Conservation (phyloP, 1,284 basidiomycete species). For the Ustilago sp. region DNA sequence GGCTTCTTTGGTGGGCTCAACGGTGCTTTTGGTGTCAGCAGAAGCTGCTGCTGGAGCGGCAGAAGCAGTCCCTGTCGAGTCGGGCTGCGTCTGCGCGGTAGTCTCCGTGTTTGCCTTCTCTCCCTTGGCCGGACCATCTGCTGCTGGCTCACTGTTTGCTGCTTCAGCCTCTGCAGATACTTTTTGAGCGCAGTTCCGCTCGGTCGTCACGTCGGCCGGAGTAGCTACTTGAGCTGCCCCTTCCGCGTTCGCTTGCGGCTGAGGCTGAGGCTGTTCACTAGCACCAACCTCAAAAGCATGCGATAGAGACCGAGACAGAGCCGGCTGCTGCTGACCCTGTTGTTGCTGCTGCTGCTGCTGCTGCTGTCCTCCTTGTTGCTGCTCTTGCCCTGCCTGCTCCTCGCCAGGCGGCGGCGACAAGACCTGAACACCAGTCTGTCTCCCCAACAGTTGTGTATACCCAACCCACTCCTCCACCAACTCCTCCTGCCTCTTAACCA, state of each 20-base stretch:
- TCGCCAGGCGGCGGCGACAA: constrained; percentile 10
- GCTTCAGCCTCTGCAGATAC: neutral
- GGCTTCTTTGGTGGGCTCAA: neutral
- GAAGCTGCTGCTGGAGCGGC: neutral
- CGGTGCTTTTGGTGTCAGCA: neutral
- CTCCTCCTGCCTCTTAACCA: constrained; percentile 84
- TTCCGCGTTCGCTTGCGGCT: neutral
- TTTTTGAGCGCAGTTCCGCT: neutral
- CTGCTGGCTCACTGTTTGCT: neutral
- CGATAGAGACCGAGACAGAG: constrained; percentile 6
- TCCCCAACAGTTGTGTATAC: constrained; percentile 53
- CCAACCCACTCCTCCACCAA: constrained; percentile 71
- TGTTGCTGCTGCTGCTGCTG: neutral
- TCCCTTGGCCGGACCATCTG: neutral
- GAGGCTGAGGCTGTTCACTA: neutral
- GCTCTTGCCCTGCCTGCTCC: neutral
- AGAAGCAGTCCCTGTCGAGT: neutral
- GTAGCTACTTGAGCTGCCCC: neutral
- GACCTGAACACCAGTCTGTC: constrained; percentile 55
- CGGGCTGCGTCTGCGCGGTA: neutral
- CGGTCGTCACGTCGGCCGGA: neutral
- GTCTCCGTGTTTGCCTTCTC: neutral
- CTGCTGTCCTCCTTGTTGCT: neutral
- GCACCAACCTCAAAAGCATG: neutral
- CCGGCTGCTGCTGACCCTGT: neutral